Percentiles rank a stretch among this genome's conserved stretches.
Evolutionary conservation across 2,329 filamentous ascomycete species (phyloP).

Genomic region (Penicillium sp.): DNA sequence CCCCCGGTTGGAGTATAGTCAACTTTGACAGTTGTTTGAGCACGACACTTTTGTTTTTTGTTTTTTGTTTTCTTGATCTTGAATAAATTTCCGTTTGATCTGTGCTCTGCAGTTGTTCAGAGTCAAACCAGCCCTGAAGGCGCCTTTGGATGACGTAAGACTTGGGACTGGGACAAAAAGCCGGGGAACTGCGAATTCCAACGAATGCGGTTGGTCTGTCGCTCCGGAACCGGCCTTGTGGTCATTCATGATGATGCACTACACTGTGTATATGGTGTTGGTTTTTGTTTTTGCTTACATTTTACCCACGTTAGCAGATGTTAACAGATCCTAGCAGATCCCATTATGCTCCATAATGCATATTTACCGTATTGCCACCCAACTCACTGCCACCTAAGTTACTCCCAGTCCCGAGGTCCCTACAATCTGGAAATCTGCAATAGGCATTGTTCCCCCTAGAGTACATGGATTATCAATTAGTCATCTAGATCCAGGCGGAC

Average conservation of each 20-base stretch:
- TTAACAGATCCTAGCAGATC: too few species aligned
- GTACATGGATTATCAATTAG: neutral
- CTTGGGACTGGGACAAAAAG: slow-evolving; percentile 29
- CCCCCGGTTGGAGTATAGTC: neutral
- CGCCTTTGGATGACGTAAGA: slow-evolving; percentile 38
- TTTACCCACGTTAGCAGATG: neutral
- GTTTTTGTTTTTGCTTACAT: neutral
- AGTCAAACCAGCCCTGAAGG: slow-evolving; percentile 9
- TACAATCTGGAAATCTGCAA: neutral
- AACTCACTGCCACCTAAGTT: neutral
- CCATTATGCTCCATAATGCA: neutral
- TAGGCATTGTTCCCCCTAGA: neutral
- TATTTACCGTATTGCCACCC: neutral
- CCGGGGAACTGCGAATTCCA: slow-evolving; percentile 29
- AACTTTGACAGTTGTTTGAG: neutral
- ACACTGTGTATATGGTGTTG: neutral
- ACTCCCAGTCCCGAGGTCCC: neutral
- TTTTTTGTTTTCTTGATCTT: neutral
- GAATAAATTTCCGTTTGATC: slow-evolving; percentile 1
- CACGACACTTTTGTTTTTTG: neutral
- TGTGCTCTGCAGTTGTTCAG: slow-evolving; percentile 15
- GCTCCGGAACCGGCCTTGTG: slow-evolving; percentile 11
- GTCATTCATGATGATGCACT: slow-evolving; percentile 7
- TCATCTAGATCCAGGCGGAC: neutral
- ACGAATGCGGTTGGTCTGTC: slow-evolving; percentile 26